Conservation (phyloP, 139 green algal genomes). For the Edaphochlamys debaryana region DNA sequence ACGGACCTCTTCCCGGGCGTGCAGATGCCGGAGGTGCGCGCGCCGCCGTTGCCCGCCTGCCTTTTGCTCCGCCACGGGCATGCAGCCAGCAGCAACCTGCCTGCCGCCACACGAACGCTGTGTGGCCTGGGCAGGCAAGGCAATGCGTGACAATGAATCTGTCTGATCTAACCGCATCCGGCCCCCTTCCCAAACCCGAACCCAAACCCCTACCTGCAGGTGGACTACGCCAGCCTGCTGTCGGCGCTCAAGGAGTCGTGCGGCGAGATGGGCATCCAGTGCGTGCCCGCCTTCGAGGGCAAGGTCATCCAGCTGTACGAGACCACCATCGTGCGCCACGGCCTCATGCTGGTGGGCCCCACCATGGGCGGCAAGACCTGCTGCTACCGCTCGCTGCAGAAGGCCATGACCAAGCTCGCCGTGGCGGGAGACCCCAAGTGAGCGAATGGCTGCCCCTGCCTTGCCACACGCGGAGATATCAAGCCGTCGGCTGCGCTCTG, state of each 20-base stretch:
- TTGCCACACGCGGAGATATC: too few species aligned
- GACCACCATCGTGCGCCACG: constrained; percentile 87
- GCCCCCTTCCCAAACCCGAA: too few species aligned
- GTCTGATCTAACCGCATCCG: too few species aligned
- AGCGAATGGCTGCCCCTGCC: too few species aligned
- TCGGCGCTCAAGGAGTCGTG: constrained; percentile 59
- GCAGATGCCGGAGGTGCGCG: constrained; percentile 30
- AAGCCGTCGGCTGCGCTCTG: too few species aligned
- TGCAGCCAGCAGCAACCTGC: too few species aligned
- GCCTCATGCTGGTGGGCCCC: constrained; percentile 87
- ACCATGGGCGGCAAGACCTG: constrained; percentile 86
- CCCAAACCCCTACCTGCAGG: too few species aligned
- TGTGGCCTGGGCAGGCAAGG: too few species aligned
- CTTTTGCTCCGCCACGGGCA: background rate
- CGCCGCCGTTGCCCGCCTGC: too few species aligned
- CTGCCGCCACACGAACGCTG: too few species aligned
- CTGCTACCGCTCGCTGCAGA: constrained; percentile 68
- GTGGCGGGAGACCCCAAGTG: constrained; percentile 42
- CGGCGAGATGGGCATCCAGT: constrained; percentile 63
- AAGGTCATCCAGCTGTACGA: constrained; percentile 92
- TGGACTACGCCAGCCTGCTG: constrained; percentile 68
- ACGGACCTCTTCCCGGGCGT: constrained; percentile 78
- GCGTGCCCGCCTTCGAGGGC: constrained; percentile 66
- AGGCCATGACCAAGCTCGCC: constrained; percentile 60
- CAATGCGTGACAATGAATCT: too few species aligned